These are phyloP conservation scores for Globisporangium uncinulatum DNA, from an alignment of 352 stramenopile species.

Conservation along the genomic window DNA sequence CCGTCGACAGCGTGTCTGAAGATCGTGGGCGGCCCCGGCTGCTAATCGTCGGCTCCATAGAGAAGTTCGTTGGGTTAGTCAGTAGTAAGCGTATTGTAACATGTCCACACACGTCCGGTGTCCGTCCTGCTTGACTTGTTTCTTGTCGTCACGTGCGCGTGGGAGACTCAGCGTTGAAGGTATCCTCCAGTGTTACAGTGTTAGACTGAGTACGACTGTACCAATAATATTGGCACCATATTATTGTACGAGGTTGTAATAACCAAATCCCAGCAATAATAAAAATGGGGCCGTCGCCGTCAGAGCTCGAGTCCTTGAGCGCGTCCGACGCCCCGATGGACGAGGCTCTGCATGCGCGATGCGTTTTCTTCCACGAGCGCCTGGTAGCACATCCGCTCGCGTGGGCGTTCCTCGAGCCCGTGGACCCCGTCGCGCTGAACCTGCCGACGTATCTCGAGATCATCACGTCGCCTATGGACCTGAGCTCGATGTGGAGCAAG, in stretches of 20 bases:
- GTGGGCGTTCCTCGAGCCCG: slow-evolving; percentile 90
- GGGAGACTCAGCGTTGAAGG: too few relatives aligned
- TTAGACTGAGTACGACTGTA: too few relatives aligned
- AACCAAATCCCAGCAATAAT: too few relatives aligned
- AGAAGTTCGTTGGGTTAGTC: too few relatives aligned
- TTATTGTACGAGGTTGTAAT: too few relatives aligned
- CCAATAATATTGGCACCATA: too few relatives aligned
- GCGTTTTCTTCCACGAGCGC: slow-evolving; percentile 55
- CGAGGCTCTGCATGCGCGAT: slow-evolving; percentile 40
- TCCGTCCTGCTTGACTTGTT: too few relatives aligned
- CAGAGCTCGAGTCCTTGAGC: neutral
- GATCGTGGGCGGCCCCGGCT: slow-evolving; percentile 19
- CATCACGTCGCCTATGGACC: slow-evolving; percentile 96
- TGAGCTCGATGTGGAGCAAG: slow-evolving; percentile 90
- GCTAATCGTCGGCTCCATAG: too few relatives aligned
- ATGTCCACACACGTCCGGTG: too few relatives aligned
- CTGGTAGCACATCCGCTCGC: slow-evolving; percentile 55
- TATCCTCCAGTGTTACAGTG: too few relatives aligned
- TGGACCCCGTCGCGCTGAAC: slow-evolving; percentile 91
- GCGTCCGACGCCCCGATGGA: slow-evolving; percentile 20
- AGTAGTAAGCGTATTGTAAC: too few relatives aligned
- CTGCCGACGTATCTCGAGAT: slow-evolving; percentile 94
- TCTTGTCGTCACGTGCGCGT: too few relatives aligned
- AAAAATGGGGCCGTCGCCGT: neutral
- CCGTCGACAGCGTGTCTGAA: slow-evolving; percentile 21